phyloP scores from a whole-genome alignment of 2,329 filamentous ascomycete genomes.

The Neonectria sp. region DNA sequence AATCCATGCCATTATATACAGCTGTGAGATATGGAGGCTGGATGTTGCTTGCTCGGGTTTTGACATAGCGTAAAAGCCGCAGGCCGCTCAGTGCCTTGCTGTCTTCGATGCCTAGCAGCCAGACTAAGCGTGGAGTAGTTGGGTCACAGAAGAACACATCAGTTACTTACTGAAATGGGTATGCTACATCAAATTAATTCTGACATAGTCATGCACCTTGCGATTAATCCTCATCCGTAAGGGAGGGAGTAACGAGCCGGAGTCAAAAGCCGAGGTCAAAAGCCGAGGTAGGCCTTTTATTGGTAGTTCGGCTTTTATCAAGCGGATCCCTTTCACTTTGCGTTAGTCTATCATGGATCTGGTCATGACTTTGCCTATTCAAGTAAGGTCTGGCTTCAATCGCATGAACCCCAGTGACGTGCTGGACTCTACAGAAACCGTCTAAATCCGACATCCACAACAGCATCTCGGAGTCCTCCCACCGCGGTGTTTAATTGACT shows the following conservation, averaged over 20 bases:
- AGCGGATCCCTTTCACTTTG: neutral
- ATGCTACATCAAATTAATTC: too few relatives aligned
- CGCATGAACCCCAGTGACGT: too few relatives aligned
- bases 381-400: neutral
- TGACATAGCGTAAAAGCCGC: neutral
- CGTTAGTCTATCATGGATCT: neutral
- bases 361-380: neutral
- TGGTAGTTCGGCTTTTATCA: neutral
- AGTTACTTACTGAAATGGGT: too few relatives aligned
- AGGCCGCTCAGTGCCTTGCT: too few relatives aligned
- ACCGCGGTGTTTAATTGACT: neutral
- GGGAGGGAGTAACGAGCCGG: neutral
- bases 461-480: neutral
- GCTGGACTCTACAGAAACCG: neutral
- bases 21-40: neutral
- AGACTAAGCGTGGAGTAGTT: neutral
- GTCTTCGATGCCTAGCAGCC: neutral
- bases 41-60: neutral
- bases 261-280: neutral
- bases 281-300: neutral
- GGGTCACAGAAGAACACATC: too few relatives aligned
- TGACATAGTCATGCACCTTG: too few relatives aligned
- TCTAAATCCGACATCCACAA: neutral
- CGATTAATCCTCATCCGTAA: neutral
- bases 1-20: neutral